Evolutionary conservation across 2,329 filamentous ascomycete genomes (phyloP), one percentile per base, ranked within the genome.

Genomic region (Penicillium sp.): DNA sequence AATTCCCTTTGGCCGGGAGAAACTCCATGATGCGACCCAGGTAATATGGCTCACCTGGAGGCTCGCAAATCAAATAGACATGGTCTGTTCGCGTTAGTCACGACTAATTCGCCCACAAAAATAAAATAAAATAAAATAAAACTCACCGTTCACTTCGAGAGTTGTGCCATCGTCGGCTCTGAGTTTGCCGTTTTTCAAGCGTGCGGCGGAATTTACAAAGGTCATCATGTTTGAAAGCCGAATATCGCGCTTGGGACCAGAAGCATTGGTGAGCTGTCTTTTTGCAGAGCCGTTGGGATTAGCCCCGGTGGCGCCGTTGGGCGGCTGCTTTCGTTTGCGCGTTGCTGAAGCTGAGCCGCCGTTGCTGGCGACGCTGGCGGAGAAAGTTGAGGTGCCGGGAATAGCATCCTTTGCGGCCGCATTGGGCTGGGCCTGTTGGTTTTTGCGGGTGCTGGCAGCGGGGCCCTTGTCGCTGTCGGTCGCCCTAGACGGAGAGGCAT

Each of bases 11-110:
- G 67, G 82, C 78, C 68, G 96, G 91, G 65, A 97, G 79, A 71
- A 97, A 97, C 73, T 99, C 93, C 94, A 99, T 99, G 72, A 99
- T 94, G 65, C 94, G 90, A 62, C 90, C 94, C 62, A 99, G 80
- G 73, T 99, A 99, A 77, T 99, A 99, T 55, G 94, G 94, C 76
- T 99, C 94, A 53, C 94, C 94, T 16, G 94, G 94, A 51, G 94
- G 94, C 75, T 99, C 94, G 76, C 92, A 97, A 62, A 99, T 89
- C 61, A 97, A 84, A 79, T 97, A 99, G 64, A 96, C 90, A 78
- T 97, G 85, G 74, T 90, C 87, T 89, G 38, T 18, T 47, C 55
- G 38, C 46, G 48, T 59, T 61, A 61, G 56, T 28, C 24, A 16
- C 58, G 24, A 30, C 18, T 51, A 16, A n/a, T n/a, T n/a, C n/a